Base-by-base conservation (phyloP, 176 grass and related monocot species). In the Pharus latifolius region DNA sequence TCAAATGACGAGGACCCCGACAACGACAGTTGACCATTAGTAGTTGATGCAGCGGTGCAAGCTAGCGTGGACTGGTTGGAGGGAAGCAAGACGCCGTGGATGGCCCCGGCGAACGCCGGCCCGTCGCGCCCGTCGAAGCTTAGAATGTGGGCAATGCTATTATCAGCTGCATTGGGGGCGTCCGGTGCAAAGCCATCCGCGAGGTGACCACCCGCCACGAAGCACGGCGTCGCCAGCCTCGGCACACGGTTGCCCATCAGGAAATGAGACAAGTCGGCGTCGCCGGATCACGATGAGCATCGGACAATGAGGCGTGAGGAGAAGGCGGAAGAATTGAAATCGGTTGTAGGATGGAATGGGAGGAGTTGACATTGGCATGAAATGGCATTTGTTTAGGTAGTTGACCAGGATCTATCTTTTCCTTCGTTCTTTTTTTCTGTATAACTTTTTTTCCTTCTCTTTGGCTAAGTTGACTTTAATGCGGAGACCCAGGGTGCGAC, bases 31-130 rank as follows among this genome's bases (percentile, higher is more conserved):
- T 65, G 32, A 8, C 83, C 70, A 40, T 49, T 80, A 11, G 76
- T 37, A 11, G 70, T 31, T 20, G 80, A 87, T 16, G 56, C 72
- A 30, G 77, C 20, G 3, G 68, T n/a, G 10, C 69, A 60, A 12
- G 73, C 66, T 12, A n/a, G 1, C 34, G 94, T 88, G 14, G 60
- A 62, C 19, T 83, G 62, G 78, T 98, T 98, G 3, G 94, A 91
- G 70, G 89, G 82, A 9, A 98, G 63, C 43, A 91, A 23, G 3
- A 82, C 84, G 49, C 94, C 87, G 22, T 91, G 88, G 80, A 98
- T 98, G 56, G 92, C 40, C n/a, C 75, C 65, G 14, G 56, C 60
- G 46, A 76, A 70, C 3, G 70, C 53, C 10, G 27, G 67, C 9
- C 31, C 23, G 0, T 69, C 73, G n/a, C 24, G 63, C 2, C 65